Conservation (phyloP, 805 yeast genomes). For the Ogataea philodendri region DNA sequence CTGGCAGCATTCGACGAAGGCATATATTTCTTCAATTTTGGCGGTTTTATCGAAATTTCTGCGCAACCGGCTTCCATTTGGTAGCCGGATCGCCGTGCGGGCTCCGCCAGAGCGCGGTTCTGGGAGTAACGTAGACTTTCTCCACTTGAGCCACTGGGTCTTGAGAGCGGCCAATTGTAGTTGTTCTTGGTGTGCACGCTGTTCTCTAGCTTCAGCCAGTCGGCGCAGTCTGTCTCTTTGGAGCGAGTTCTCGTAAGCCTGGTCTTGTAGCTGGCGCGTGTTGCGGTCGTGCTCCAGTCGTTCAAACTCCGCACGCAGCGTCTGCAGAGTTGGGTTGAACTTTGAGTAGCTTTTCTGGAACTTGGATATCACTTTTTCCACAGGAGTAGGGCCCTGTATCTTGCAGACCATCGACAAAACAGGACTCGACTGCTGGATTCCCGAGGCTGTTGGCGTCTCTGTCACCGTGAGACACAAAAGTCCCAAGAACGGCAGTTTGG, state of each 20-base stretch:
- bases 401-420: conserved; percentile 59
- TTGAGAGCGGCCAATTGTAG: conserved; percentile 21
- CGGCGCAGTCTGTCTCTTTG: conserved; percentile 61
- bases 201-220: conserved; percentile 36
- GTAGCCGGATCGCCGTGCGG: conserved; percentile 67
- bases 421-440: conserved; percentile 51
- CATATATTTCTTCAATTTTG: conserved; percentile 62
- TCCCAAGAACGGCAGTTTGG: conserved; percentile 80
- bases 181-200: conserved; percentile 18
- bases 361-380: conserved; percentile 37
- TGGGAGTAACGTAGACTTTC: conserved; percentile 30
- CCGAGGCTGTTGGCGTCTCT: conserved; percentile 53
- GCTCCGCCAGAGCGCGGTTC: conserved; percentile 37
- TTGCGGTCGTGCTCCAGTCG: conserved; percentile 56
- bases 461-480: conserved; percentile 66
- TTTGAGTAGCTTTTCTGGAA: conserved; percentile 40
- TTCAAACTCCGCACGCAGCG: conserved; percentile 61
- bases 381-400: conserved; percentile 57
- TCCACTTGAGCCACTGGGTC: conserved; percentile 50
- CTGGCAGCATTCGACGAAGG: conserved; percentile 57
- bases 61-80: conserved; percentile 57
- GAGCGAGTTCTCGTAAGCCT: conserved; percentile 70
- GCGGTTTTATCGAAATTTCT: conserved; percentile 46
- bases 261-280: conserved; percentile 70
- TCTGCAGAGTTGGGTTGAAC: conserved; percentile 58